A percentile compares a stretch with the other conserved stretches of the same genome.
Conservation (phyloP, 2,329 filamentous ascomycete species). For the Colletotrichum liriopes region DNA sequence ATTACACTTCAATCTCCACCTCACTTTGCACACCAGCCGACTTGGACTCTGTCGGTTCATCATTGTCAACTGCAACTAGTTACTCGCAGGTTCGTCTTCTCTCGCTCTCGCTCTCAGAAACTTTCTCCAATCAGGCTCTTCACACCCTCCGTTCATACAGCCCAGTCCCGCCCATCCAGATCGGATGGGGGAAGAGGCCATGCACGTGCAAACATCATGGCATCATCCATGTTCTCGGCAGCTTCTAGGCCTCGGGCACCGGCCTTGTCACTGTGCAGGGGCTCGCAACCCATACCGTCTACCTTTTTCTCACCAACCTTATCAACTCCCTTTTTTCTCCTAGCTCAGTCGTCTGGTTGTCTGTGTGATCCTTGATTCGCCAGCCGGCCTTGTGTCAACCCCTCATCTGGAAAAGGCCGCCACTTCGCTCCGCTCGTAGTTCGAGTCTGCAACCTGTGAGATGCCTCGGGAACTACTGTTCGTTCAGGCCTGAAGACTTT, state of each 20-base stretch:
- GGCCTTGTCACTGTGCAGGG: not conserved
- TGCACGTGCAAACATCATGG: constrained; percentile 28
- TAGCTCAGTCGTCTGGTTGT: not conserved
- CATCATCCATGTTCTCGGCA: constrained; percentile 32
- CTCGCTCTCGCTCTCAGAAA: too few species aligned
- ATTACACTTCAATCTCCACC: not conserved
- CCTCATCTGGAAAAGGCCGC: constrained; percentile 32
- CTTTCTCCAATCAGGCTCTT: not conserved
- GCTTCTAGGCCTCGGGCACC: not conserved
- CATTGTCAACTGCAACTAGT: not conserved
- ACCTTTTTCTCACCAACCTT: not conserved
- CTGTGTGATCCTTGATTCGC: constrained; percentile 15
- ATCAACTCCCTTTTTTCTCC: not conserved
- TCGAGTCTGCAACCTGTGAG: not conserved
- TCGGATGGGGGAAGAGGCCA: not conserved
- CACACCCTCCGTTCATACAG: too few species aligned
- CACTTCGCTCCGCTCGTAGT: constrained; percentile 24
- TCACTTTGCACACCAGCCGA: not conserved
- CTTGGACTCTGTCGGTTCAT: not conserved
- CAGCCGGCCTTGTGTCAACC: constrained; percentile 12
- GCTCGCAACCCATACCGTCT: not conserved
- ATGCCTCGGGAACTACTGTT: not conserved
- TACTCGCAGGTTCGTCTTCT: not conserved
- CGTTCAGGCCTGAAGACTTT: not conserved
- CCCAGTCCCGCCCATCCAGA: not conserved